Percentiles rank a stretch among this genome's conserved stretches.
These are phyloP conservation scores for Saussurea involucrata DNA, from an alignment of 129 eudicot species.

Conservation along the genomic window DNA sequence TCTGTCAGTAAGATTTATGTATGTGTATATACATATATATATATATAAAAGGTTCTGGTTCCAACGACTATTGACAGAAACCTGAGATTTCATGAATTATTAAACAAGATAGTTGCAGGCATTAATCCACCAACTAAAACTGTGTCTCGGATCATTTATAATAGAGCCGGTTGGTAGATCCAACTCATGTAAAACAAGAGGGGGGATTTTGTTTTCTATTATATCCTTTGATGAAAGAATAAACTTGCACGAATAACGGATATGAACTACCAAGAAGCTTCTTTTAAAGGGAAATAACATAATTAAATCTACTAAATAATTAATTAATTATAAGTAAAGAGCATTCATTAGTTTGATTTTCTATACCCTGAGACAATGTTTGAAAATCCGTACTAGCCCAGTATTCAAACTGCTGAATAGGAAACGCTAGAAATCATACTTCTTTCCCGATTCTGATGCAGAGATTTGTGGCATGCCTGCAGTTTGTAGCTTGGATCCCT, in stretches of 20 bases:
- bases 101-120: conserved; percentile 24
- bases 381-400: background rate
- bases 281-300: background rate
- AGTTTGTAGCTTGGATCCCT: background rate
- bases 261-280: conserved; percentile 30
- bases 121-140: conserved; percentile 21
- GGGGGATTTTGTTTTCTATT: background rate
- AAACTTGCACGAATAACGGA: conserved; percentile 11
- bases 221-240: background rate
- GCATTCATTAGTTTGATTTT: background rate
- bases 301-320: background rate
- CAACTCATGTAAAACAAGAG: conserved; percentile 14
- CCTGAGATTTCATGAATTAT: conserved; percentile 13
- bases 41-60: background rate
- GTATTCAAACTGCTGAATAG: background rate
- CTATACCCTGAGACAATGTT: background rate
- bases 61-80: conserved; percentile 16
- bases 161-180: conserved; percentile 18
- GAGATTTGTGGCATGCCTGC: background rate
- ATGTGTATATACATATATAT: background rate
- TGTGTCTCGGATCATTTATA: background rate
- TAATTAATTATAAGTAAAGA: background rate
- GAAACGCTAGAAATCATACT: background rate
- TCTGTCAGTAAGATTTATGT: conserved; percentile 13
- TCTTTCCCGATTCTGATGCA: background rate